These are phyloP conservation scores for Aspergillus pseudoterreus DNA, from an alignment of 2,329 filamentous ascomycete genomes.

Conservation along the genomic window DNA sequence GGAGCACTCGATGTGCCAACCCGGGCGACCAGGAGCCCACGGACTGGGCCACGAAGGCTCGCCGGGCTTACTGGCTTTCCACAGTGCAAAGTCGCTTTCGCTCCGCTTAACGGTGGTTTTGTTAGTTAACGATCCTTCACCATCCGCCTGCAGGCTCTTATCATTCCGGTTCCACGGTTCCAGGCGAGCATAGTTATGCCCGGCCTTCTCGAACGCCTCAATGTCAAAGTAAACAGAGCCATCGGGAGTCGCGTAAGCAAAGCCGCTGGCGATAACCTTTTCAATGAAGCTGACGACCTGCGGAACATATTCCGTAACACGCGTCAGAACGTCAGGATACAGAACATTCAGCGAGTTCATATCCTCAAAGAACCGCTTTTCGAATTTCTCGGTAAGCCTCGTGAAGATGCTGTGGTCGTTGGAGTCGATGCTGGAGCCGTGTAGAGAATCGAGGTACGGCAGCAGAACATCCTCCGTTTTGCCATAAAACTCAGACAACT, in stretches of 20 bases:
- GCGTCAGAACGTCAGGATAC: slow-evolving; percentile 73
- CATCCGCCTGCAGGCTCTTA: slow-evolving; percentile 78
- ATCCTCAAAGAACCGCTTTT: slow-evolving; percentile 82
- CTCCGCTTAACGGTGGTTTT: slow-evolving; percentile 65
- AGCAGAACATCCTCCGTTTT: slow-evolving; percentile 67
- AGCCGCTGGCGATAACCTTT: slow-evolving; percentile 77
- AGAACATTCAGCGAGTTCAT: slow-evolving; percentile 84
- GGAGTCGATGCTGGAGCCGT: slow-evolving; percentile 55
- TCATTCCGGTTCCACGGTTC: slow-evolving; percentile 83
- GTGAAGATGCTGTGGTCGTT: slow-evolving; percentile 76
- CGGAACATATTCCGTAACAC: slow-evolving; percentile 88
- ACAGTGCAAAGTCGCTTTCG: slow-evolving; percentile 82
- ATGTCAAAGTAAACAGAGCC: slow-evolving; percentile 97
- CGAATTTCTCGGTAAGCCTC: slow-evolving; percentile 78
- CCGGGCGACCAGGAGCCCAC: slow-evolving; percentile 84
- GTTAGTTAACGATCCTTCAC: slow-evolving; percentile 73
- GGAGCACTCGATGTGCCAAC: slow-evolving; percentile 97
- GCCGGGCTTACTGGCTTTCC: slow-evolving; percentile 88
- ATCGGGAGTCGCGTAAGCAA: slow-evolving; percentile 70
- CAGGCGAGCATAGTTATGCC: slow-evolving; percentile 80
- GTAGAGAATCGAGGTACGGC: slow-evolving; percentile 70
- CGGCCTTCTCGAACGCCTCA: slow-evolving; percentile 73
- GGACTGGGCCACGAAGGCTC: slow-evolving; percentile 86
- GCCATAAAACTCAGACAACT: slow-evolving; percentile 49
- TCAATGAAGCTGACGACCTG: slow-evolving; percentile 85